These are phyloP conservation scores for Fagopyrum tataricum DNA, from an alignment of 148 eudicot species.

Conservation along the genomic window DNA sequence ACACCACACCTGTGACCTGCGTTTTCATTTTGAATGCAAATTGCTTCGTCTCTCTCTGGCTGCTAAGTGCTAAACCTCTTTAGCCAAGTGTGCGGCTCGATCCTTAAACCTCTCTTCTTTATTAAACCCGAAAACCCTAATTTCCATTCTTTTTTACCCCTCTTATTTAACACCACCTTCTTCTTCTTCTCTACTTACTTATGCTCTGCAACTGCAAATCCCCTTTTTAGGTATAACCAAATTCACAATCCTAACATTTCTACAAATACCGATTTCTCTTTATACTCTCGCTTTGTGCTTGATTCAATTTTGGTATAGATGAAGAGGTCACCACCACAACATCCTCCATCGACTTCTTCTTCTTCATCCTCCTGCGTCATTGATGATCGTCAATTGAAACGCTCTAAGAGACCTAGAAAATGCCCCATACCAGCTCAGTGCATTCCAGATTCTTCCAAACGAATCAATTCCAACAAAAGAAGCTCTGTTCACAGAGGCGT, in stretches of 20 bases:
- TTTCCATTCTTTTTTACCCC: neutral
- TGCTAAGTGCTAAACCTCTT: neutral
- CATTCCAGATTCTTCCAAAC: conserved; percentile 16
- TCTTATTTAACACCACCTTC: neutral
- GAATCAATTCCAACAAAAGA: conserved; percentile 22
- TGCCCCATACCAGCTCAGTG: neutral
- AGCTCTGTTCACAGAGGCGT: conserved; percentile 80
- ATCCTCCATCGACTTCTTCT: conserved; percentile 11
- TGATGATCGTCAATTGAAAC: conserved; percentile 8
- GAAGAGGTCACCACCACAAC: conserved; percentile 12
- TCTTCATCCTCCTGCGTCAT: conserved; percentile 6
- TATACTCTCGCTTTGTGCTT: neutral
- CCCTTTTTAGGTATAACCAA: conserved; percentile 3
- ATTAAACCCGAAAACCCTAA: conserved; percentile 12
- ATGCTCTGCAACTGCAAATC: neutral
- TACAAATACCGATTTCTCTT: neutral
- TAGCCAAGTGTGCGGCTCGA: neutral
- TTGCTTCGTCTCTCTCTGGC: too few relatives aligned
- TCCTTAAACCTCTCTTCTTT: neutral
- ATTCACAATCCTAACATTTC: conserved; percentile 3
- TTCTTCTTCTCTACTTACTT: neutral
- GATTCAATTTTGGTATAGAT: neutral
- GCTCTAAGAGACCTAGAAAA: conserved; percentile 6
- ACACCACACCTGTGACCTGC: too few relatives aligned
- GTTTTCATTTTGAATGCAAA: too few relatives aligned